Conservation (phyloP, 2,329 filamentous ascomycete genomes). For the Fusarium annulatum region DNA sequence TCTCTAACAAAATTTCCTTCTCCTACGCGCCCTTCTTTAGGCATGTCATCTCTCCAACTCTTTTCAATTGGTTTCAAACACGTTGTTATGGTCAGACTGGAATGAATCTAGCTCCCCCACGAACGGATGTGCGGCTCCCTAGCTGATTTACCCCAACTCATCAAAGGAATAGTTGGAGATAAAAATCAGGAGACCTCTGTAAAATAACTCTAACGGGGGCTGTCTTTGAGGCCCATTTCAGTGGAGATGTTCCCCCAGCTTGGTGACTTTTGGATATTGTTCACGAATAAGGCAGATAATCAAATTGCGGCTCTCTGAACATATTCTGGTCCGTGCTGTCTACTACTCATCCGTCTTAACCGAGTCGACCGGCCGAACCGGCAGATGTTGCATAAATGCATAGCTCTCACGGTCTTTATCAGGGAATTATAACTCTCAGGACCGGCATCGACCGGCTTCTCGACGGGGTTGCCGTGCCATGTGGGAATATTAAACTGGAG, state of each 20-base stretch:
- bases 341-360: slow-evolving; percentile 39
- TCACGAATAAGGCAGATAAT: slow-evolving; percentile 22
- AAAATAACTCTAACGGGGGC: neutral
- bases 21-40: slow-evolving; percentile 5
- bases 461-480: slow-evolving; percentile 17
- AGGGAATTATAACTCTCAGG: neutral
- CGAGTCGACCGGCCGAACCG: slow-evolving; percentile 31
- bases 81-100: slow-evolving; percentile 10
- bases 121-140: slow-evolving; percentile 12
- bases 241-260: slow-evolving; percentile 1
- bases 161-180: neutral
- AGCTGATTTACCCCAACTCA: slow-evolving; percentile 4
- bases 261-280: slow-evolving; percentile 27
- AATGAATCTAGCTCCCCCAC: neutral
- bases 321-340: slow-evolving; percentile 29
- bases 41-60: neutral
- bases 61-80: neutral
- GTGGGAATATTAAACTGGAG: slow-evolving; percentile 27
- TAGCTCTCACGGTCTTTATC: neutral
- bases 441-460: slow-evolving; percentile 37
- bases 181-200: neutral
- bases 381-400: neutral
- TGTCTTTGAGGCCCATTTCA: neutral
- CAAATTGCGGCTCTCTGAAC: slow-evolving; percentile 22
- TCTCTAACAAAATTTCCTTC: neutral